Evolutionary conservation across 2,329 filamentous ascomycete genomes (phyloP).

Genomic region (Pochonia chlamydosporia): DNA sequence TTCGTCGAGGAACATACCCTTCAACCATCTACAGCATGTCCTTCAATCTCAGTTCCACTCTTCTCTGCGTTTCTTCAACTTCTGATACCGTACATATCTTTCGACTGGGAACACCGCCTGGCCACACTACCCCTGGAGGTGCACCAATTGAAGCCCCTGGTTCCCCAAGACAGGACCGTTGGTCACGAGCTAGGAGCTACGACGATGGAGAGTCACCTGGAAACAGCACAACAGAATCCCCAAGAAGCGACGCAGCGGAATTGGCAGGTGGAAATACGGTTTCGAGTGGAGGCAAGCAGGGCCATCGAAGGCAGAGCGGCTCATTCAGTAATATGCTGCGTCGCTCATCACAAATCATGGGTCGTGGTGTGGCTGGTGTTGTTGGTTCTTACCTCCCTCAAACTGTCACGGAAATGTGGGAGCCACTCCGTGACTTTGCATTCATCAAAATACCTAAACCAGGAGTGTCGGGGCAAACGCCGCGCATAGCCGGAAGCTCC

Average conservation of each 20-base stretch:
- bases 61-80: slow-evolving; percentile 91
- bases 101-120: slow-evolving; percentile 56
- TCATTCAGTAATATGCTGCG: slow-evolving; percentile 86
- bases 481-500: slow-evolving; percentile 23
- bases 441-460: slow-evolving; percentile 86
- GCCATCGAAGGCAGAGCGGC: slow-evolving; percentile 54
- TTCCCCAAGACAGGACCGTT: slow-evolving; percentile 43
- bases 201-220: slow-evolving; percentile 36
- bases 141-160: slow-evolving; percentile 31
- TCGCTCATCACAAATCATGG: slow-evolving; percentile 91
- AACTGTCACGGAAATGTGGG: slow-evolving; percentile 97
- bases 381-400: slow-evolving; percentile 89
- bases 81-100: slow-evolving; percentile 98
- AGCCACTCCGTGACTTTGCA: slow-evolving; percentile 89
- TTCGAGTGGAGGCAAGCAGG: slow-evolving; percentile 18
- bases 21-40: slow-evolving; percentile 98
- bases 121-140: slow-evolving; percentile 28
- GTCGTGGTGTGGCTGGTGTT: slow-evolving; percentile 79
- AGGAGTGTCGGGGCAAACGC: slow-evolving; percentile 12
- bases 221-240: slow-evolving; percentile 47
- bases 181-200: slow-evolving; percentile 46
- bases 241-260: slow-evolving; percentile 43
- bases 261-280: slow-evolving; percentile 19
- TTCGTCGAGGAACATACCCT: slow-evolving; percentile 90
- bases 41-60: slow-evolving; percentile 88